phyloP scores from a whole-genome alignment of 1,284 basidiomycete genomes.

The Mycosarcoma mackinlayi region DNA sequence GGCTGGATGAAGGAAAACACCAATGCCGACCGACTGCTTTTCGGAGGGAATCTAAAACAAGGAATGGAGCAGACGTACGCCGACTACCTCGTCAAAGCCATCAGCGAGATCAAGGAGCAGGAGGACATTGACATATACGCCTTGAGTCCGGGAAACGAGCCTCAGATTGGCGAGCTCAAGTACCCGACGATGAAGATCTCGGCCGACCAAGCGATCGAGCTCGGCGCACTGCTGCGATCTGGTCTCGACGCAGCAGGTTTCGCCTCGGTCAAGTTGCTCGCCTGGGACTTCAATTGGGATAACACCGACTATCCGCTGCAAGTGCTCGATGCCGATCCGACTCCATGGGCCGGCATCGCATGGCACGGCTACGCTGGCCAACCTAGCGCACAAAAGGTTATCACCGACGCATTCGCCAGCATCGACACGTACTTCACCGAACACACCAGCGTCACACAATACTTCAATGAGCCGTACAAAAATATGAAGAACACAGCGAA shows the following conservation, averaged over 20 bases:
- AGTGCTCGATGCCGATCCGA: conserved; percentile 38
- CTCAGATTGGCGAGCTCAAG: conserved; percentile 20
- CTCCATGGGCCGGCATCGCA: conserved; percentile 36
- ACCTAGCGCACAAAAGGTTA: conserved; percentile 25
- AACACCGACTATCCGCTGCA: conserved; percentile 24
- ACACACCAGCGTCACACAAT: conserved; percentile 51
- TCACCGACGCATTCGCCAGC: conserved; percentile 46
- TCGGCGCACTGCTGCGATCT: conserved; percentile 25
- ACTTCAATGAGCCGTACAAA: conserved; percentile 51
- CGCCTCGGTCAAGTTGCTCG: conserved; percentile 22
- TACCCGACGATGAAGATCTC: conserved; percentile 50
- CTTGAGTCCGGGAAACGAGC: conserved; percentile 49
- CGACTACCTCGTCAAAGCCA: conserved; percentile 42
- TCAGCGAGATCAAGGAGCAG: conserved; percentile 36
- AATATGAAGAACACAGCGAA: conserved; percentile 50
- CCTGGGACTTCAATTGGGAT: conserved; percentile 56
- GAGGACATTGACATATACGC: conserved; percentile 29
- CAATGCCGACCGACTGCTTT: conserved; percentile 30
- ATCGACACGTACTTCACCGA: conserved; percentile 48
- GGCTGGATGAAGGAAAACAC: conserved; percentile 57
- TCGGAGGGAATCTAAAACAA: conserved; percentile 40
- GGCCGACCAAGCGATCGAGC: conserved; percentile 17
- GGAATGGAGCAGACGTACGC: conserved; percentile 45
- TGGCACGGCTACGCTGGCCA: conserved; percentile 58
- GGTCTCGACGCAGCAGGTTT: conserved; percentile 37